Evolutionary conservation across 2,329 filamentous ascomycete species (phyloP).

Genomic region (Beauveria brongniartii): DNA sequence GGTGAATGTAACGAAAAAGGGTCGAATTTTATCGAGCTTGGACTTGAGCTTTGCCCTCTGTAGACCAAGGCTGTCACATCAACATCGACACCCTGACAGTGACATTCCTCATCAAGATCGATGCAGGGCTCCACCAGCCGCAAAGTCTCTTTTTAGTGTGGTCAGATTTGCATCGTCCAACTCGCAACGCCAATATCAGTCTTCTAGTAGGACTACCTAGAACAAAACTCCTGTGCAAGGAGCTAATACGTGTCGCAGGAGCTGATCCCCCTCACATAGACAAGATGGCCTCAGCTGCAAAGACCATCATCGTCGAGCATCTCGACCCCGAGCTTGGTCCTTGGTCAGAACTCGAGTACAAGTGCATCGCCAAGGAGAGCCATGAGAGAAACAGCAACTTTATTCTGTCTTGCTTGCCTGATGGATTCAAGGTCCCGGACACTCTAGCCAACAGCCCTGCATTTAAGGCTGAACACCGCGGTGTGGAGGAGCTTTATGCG

Average conservation of each 20-base stretch:
- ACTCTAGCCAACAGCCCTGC: slow-evolving; percentile 47
- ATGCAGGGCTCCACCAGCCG: slow-evolving; percentile 1
- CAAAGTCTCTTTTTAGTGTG: slow-evolving; percentile 10
- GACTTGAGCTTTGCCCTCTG: not conserved
- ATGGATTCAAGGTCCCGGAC: slow-evolving; percentile 56
- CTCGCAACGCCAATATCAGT: not conserved
- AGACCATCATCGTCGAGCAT: slow-evolving; percentile 92
- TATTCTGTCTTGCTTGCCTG: slow-evolving; percentile 72
- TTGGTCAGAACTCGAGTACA: slow-evolving; percentile 93
- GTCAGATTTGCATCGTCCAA: not conserved
- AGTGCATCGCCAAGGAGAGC: slow-evolving; percentile 77
- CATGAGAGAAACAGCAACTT: slow-evolving; percentile 59
- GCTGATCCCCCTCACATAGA: not conserved
- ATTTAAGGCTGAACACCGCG: slow-evolving; percentile 63
- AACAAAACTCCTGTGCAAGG: not conserved
- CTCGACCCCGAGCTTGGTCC: slow-evolving; percentile 87
- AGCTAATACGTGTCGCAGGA: not conserved
- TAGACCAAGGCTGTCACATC: not conserved
- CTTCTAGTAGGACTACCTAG: not conserved
- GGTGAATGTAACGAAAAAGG: too few relatives aligned
- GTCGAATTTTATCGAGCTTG: not conserved
- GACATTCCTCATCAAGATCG: not conserved
- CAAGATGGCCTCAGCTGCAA: slow-evolving; percentile 35
- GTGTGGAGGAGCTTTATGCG: slow-evolving; percentile 77
- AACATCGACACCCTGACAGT: not conserved